phyloP scores from a whole-genome alignment of 805 yeast genomes.

The Ogataea trehalophila region DNA sequence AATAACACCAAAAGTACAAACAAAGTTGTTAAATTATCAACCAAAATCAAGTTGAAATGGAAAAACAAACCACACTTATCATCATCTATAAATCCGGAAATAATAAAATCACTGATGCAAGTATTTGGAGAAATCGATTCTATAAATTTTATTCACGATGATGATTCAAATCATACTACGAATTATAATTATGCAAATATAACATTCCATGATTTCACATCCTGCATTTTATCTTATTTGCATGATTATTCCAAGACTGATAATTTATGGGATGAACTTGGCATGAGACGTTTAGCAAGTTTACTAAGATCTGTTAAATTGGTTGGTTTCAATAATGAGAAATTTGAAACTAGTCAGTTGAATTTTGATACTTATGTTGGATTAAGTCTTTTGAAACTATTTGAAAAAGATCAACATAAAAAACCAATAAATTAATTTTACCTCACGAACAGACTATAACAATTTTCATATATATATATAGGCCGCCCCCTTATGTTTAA shows the following conservation, averaged over 20 bases:
- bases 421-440: neutral
- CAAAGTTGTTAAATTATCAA: conserved; percentile 4
- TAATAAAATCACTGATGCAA: conserved; percentile 36
- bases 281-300: conserved; percentile 42
- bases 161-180: conserved; percentile 6
- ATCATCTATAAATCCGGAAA: conserved; percentile 29
- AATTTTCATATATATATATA: neutral
- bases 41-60: conserved; percentile 38
- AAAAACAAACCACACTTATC: conserved; percentile 36
- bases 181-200: conserved; percentile 37
- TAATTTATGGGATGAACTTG: conserved; percentile 41
- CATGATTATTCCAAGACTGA: conserved; percentile 41
- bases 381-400: conserved; percentile 10
- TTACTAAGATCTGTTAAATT: conserved; percentile 33
- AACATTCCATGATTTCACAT: conserved; percentile 24
- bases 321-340: conserved; percentile 6
- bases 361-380: conserved; percentile 20
- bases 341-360: conserved; percentile 3
- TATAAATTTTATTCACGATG: conserved; percentile 10
- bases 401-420: conserved; percentile 1
- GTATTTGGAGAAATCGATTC: conserved; percentile 38
- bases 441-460: too few species aligned
- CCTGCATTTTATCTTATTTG: conserved; percentile 32
- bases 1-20: neutral
- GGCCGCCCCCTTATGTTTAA: too few species aligned